These are phyloP conservation scores for Chromosphaera perkinsii DNA, from an alignment of 208 protist species.

Conservation along the genomic window DNA sequence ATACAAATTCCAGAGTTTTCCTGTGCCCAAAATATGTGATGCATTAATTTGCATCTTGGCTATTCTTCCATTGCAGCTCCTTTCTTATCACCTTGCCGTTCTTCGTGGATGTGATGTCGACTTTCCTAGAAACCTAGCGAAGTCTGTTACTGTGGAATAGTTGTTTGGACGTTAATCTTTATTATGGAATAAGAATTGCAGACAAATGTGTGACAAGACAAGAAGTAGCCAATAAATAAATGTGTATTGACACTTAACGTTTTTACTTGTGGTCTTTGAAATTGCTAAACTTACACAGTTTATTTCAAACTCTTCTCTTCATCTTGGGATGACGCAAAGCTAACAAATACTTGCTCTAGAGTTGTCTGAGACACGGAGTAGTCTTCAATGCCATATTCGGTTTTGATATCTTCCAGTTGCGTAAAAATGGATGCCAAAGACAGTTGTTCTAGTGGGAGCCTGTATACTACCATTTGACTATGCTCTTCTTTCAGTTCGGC, in stretches of 20 bases:
- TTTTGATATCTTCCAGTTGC: conserved; percentile 3
- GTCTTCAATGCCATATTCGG: conserved; percentile 14
- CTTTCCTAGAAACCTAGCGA: conserved; percentile 83
- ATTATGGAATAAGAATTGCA: conserved; percentile 8
- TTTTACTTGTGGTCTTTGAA: too few species aligned
- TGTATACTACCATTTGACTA: too few species aligned
- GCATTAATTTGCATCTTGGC: conserved; percentile 76
- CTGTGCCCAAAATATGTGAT: conserved; percentile 72
- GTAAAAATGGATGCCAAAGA: too few species aligned
- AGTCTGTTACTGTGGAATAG: conserved; percentile 86
- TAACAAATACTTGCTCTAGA: conserved; percentile 36
- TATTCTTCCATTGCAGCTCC: conserved; percentile 88
- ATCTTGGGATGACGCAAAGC: neutral
- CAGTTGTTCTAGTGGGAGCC: too few species aligned
- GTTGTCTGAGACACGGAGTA: conserved; percentile 31
- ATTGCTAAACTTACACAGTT: too few species aligned
- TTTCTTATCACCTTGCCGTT: conserved; percentile 88
- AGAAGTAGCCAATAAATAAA: too few species aligned
- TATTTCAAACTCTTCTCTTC: neutral
- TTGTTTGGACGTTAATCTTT: neutral
- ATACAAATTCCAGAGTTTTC: conserved; percentile 37
- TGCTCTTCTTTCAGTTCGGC: conserved; percentile 22
- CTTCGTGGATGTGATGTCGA: conserved; percentile 81
- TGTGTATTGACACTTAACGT: too few species aligned
- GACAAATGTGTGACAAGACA: too few species aligned